Base-by-base conservation (phyloP, 2,329 filamentous ascomycete genomes). In the Madurella fahalii region DNA sequence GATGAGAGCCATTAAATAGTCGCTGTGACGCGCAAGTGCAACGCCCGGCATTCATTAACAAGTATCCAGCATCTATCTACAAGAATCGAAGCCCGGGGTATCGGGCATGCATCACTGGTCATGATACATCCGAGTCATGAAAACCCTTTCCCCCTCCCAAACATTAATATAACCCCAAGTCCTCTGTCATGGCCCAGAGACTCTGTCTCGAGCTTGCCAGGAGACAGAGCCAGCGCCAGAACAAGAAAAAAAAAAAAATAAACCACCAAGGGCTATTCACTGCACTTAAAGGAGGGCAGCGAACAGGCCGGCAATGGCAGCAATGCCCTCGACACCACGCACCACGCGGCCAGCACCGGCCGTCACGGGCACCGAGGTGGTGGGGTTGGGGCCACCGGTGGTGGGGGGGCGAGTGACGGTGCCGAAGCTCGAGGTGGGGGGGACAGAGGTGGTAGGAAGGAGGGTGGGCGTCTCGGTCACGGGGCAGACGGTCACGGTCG, bases 401-500 rank as follows among this genome's bases (percentile, higher is more conserved):
- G 31, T 25, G 16, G 51, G 42, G 17, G 45, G 4, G 7, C 25
- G 25, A 17, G 32, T 53, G 50, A 53, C 17, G 47, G 52, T 59
- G 54, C 43, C 47, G 47, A 56, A 39, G 48, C 46, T 18, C 16
- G 40, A 9, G 34, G 51, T 40, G 20, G n/a, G 40, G 34, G 30
- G 47, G 18, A 41, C 20, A 3, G 37, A 39, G 31, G 20, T n/a
- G 25, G 20, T n/a, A n/a, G n/a, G n/a, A n/a, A n/a, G n/a, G n/a
- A n/a, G 40, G 50, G 42, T 46, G 46, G 54, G 31, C 7, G 34
- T 39, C 37, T 56, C 53, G 34, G 59, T 58, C 34, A 63, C 60
- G 18, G 61, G 61, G 57, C 61, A 63, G 45, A 63, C 57, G 39
- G 61, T 63, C 51, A 59, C 61, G 56, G 57, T 58, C 42, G 61